Conservation (phyloP, 2,329 filamentous ascomycete species). For the Emergomyces orientalis region DNA sequence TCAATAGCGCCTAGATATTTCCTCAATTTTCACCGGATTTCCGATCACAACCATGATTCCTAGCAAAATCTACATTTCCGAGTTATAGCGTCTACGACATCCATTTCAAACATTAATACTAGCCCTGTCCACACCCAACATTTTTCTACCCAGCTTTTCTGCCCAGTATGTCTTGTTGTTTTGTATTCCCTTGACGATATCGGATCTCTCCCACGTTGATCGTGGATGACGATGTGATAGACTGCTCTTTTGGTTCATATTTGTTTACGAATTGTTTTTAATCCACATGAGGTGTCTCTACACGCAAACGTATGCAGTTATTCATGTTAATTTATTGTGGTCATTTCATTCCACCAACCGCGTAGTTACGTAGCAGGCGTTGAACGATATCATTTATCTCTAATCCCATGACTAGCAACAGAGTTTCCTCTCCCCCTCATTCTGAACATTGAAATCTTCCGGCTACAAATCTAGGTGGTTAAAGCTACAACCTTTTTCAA, state of each 20-base stretch:
- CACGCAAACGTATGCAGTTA: background rate
- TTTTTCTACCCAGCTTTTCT: background rate
- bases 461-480: too few species aligned
- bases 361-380: background rate
- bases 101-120: background rate
- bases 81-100: background rate
- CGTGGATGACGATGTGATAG: conserved; percentile 5
- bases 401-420: background rate
- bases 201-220: conserved; percentile 1
- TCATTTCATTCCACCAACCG: background rate
- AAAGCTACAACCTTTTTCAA: background rate
- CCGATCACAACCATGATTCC: background rate
- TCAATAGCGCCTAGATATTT: background rate
- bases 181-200: background rate
- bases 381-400: background rate
- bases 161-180: background rate
- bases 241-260: background rate
- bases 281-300: background rate
- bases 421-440: background rate
- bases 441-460: background rate
- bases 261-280: background rate
- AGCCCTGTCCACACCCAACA: background rate
- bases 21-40: background rate
- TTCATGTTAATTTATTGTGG: background rate
- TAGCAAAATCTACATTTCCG: background rate